A percentile compares a stretch with the other conserved stretches of the same genome.
Evolutionary conservation across 179 eudicot genomes (phyloP).

Genomic region (Corrigiola litoralis): DNA sequence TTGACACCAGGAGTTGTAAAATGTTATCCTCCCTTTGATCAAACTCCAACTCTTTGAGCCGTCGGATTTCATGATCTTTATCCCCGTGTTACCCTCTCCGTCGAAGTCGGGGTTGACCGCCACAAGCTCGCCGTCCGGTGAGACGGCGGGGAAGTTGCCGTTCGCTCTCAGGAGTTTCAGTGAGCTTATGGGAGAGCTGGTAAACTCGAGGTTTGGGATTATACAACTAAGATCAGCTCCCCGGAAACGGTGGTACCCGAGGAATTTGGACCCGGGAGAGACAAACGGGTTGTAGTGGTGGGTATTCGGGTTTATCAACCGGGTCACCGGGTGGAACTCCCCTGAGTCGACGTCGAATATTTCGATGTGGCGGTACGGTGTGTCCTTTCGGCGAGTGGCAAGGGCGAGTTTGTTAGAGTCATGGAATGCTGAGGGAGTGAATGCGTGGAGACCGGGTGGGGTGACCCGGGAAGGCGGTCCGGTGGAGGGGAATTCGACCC

Average conservation of each 20-base stretch:
- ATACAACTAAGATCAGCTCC: slow-evolving; percentile 15
- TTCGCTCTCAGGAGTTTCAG: slow-evolving; percentile 49
- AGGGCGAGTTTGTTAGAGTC: slow-evolving; percentile 37
- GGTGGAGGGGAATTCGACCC: slow-evolving; percentile 29
- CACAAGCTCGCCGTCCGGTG: slow-evolving; percentile 49
- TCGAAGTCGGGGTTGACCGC: slow-evolving; percentile 51
- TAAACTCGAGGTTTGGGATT: slow-evolving; percentile 45
- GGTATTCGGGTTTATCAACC: slow-evolving; percentile 37
- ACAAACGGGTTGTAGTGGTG: slow-evolving; percentile 86
- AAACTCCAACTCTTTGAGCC: slow-evolving; percentile 74
- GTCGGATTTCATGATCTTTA: slow-evolving; percentile 56
- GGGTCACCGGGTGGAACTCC: slow-evolving; percentile 47
- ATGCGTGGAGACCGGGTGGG: slow-evolving; percentile 67
- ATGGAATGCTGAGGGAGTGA: slow-evolving; percentile 65
- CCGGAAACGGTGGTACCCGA: slow-evolving; percentile 80
- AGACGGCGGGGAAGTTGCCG: slow-evolving; percentile 66
- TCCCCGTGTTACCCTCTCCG: slow-evolving; percentile 31
- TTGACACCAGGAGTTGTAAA: slow-evolving; percentile 59
- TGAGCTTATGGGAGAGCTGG: slow-evolving; percentile 35
- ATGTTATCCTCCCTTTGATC: slow-evolving; percentile 41
- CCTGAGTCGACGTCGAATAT: slow-evolving; percentile 40
- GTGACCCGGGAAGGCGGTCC: slow-evolving; percentile 45
- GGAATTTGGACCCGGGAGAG: slow-evolving; percentile 43
- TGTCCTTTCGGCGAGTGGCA: slow-evolving; percentile 55
- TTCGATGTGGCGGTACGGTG: slow-evolving; percentile 58